Evolutionary conservation across 2,329 filamentous ascomycete species (phyloP).

Genomic region (Colletotrichum trifolii): DNA sequence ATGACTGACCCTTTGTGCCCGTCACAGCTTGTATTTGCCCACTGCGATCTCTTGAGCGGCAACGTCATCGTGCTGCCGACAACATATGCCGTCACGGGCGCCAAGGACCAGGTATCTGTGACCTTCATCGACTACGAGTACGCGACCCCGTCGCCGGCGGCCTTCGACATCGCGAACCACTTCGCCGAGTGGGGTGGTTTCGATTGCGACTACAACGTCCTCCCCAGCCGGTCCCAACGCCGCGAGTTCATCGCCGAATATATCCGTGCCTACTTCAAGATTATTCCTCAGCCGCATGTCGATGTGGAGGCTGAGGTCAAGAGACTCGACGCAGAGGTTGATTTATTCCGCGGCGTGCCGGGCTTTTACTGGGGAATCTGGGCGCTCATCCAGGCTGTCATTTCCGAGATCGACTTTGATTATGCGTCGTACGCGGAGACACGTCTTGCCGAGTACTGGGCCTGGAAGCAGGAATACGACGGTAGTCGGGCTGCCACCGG

Average conservation of each 20-base stretch:
- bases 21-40: constrained; percentile 83
- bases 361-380: constrained; percentile 95
- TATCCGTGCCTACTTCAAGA: constrained; percentile 76
- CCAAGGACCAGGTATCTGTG: constrained; percentile 63
- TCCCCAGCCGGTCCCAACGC: constrained; percentile 83
- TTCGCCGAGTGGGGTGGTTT: constrained; percentile 99
- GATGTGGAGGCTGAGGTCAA: constrained; percentile 72
- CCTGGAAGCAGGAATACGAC: constrained; percentile 82
- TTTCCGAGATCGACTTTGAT: constrained; percentile 96
- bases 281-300: constrained; percentile 55
- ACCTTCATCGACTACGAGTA: constrained; percentile 99
- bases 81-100: constrained; percentile 44
- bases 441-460: constrained; percentile 90
- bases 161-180: constrained; percentile 97
- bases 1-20: constrained; percentile 15
- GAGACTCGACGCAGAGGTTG: constrained; percentile 82
- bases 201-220: constrained; percentile 87
- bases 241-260: constrained; percentile 87
- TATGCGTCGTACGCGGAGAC: constrained; percentile 92
- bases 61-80: constrained; percentile 88
- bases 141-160: constrained; percentile 90
- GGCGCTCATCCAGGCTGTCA: constrained; percentile 93
- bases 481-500: constrained; percentile 65
- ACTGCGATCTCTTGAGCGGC: constrained; percentile 95
- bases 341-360: constrained; percentile 87